Evolutionary conservation across 768 basidiomycete genomes (phyloP).

Genomic region (Phanerodontia chrysosporium): DNA sequence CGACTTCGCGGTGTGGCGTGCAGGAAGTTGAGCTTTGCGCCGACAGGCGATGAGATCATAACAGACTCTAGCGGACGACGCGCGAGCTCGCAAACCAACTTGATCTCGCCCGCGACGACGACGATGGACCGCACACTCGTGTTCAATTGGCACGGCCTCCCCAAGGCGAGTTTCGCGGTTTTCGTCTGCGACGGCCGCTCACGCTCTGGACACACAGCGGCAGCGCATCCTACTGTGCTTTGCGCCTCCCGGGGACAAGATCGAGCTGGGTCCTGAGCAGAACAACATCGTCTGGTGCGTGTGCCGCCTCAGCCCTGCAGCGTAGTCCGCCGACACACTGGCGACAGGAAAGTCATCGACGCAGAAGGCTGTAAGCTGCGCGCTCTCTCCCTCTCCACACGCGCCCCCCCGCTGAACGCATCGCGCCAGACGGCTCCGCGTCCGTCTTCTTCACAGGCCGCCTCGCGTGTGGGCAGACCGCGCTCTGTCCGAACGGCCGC

Average conservation of each 20-base stretch:
- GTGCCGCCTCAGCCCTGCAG: background rate
- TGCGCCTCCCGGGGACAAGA: background rate
- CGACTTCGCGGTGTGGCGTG: background rate
- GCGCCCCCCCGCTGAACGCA: background rate
- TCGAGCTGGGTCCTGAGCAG: background rate
- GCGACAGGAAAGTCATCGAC: slow-evolving; percentile 2
- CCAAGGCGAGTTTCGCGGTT: background rate
- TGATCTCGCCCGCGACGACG: background rate
- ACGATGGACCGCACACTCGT: background rate
- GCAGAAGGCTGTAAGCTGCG: background rate
- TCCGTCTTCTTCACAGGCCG: background rate
- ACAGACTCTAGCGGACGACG: no score
- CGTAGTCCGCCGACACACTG: background rate
- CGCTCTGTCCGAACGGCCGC: background rate
- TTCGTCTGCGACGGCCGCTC: background rate
- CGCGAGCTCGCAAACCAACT: no score
- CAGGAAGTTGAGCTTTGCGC: background rate
- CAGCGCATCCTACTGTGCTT: background rate
- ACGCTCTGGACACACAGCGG: background rate
- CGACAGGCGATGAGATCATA: background rate
- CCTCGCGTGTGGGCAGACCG: background rate
- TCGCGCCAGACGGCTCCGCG: background rate
- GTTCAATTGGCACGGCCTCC: background rate
- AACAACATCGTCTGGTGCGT: slow-evolving; percentile 4
- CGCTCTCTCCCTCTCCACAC: background rate